Evolutionary conservation across 257 asterid species (phyloP).

Genomic region (Lithospermum erythrorhizon): DNA sequence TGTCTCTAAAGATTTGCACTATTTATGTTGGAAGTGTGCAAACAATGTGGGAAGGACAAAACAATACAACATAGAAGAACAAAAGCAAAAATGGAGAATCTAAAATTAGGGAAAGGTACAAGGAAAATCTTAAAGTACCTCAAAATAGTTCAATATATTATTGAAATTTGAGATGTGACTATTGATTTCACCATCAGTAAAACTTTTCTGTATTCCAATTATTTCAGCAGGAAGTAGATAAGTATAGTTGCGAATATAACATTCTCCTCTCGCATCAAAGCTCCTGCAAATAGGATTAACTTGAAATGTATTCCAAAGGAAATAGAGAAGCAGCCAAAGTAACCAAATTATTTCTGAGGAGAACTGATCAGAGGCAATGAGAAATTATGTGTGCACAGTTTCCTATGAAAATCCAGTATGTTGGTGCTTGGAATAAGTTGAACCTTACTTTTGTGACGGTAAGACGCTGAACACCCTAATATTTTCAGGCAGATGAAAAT

Average conservation of each 20-base stretch:
- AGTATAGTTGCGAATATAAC: constrained; percentile 67
- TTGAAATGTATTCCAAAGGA: not conserved
- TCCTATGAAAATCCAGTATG: not conserved
- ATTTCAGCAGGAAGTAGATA: constrained; percentile 86
- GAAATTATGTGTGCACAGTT: not conserved
- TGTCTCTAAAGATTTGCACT: constrained; percentile 4
- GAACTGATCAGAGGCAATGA: not conserved
- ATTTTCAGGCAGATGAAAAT: constrained; percentile 59
- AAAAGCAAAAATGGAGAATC: not conserved
- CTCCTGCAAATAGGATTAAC: constrained; percentile 42
- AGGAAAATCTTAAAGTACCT: constrained; percentile 34
- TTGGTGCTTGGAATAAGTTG: not conserved
- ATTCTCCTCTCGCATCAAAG: constrained; percentile 85
- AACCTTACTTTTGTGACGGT: constrained; percentile 69
- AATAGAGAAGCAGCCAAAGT: not conserved
- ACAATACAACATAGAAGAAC: not conserved
- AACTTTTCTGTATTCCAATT: constrained; percentile 56
- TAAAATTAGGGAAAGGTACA: not conserved
- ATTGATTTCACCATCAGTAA: constrained; percentile 50
- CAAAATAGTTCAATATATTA: constrained; percentile 54
- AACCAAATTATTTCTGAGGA: not conserved
- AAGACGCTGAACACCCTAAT: constrained; percentile 82
- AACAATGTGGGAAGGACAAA: not conserved
- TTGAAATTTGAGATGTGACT: constrained; percentile 56
- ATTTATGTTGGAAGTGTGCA: not conserved